phyloP scores from a whole-genome alignment of 768 basidiomycete species.

The Tulasnella sp. region DNA sequence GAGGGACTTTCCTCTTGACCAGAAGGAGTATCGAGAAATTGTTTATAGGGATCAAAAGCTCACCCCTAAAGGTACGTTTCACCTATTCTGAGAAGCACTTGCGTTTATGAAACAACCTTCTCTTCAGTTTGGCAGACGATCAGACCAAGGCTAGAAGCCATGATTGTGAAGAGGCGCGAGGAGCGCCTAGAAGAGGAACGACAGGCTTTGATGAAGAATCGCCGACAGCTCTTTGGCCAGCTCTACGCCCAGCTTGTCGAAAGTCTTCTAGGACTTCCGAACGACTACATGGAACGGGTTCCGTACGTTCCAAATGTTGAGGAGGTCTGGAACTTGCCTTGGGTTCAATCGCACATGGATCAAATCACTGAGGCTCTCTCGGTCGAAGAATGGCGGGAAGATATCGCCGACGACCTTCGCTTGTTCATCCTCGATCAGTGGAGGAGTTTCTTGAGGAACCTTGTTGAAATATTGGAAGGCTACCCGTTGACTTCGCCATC shows the following conservation, averaged over 20 bases:
- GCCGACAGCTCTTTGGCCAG: not conserved
- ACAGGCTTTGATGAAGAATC: not conserved
- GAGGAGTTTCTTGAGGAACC: not conserved
- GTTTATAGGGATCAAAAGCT: not conserved
- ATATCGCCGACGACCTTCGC: not conserved
- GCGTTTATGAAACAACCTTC: not conserved
- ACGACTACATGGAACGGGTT: not conserved
- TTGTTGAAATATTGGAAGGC: not conserved
- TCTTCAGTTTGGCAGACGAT: slow-evolving; percentile 8
- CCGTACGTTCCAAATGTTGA: not conserved
- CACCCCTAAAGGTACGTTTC: not conserved
- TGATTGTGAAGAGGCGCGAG: not conserved
- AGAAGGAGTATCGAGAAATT: not conserved
- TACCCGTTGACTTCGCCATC: not conserved
- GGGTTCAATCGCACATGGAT: not conserved
- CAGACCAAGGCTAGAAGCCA: not conserved
- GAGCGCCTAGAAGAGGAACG: not conserved
- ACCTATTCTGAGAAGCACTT: not conserved
- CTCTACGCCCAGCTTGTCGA: not conserved
- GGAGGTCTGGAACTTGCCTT: not conserved
- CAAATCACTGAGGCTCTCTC: not conserved
- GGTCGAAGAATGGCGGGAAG: not conserved
- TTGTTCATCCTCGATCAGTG: not conserved
- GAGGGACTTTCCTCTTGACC: not conserved
- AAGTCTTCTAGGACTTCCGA: not conserved